phyloP scores from a whole-genome alignment of 2,329 filamentous ascomycete genomes.

The Cercospora zeina region DNA sequence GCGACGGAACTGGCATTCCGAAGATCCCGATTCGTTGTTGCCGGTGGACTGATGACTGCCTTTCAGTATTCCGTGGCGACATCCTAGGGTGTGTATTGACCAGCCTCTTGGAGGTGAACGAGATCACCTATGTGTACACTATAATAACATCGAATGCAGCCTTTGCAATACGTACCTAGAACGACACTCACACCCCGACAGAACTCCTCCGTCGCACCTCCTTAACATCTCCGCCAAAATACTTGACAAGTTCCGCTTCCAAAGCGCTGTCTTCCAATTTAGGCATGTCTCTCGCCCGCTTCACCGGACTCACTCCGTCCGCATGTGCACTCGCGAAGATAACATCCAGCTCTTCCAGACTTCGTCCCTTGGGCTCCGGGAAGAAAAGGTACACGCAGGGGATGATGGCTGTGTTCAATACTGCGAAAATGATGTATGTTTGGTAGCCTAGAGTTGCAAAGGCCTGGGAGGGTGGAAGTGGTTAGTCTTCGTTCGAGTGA shows the following conservation, averaged over 20 bases:
- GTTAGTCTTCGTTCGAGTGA: conserved; percentile 63
- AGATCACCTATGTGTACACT: no score
- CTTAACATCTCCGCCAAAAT: conserved; percentile 17
- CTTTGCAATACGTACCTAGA: no score
- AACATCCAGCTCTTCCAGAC: conserved; percentile 32
- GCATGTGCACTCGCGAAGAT: conserved; percentile 22
- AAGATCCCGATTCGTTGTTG: neutral
- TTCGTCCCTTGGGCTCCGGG: conserved; percentile 27
- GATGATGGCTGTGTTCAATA: conserved; percentile 23
- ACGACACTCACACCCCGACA: neutral
- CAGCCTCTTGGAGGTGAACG: no score
- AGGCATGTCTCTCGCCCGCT: conserved; percentile 12
- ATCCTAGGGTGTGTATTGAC: no score
- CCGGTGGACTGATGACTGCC: neutral
- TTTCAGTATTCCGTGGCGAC: no score
- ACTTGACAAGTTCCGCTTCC: conserved; percentile 10
- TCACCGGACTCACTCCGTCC: conserved; percentile 11
- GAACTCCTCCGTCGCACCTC: conserved; percentile 10
- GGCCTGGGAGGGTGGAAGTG: neutral
- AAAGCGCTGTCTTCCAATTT: conserved; percentile 7
- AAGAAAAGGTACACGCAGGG: conserved; percentile 48
- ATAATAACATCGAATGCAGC: no score
- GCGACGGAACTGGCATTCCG: neutral
- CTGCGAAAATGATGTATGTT: conserved; percentile 53
- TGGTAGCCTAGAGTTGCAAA: conserved; percentile 26